Evolutionary conservation across 768 basidiomycete genomes (phyloP).

Genomic region (Boletus insuetus): DNA sequence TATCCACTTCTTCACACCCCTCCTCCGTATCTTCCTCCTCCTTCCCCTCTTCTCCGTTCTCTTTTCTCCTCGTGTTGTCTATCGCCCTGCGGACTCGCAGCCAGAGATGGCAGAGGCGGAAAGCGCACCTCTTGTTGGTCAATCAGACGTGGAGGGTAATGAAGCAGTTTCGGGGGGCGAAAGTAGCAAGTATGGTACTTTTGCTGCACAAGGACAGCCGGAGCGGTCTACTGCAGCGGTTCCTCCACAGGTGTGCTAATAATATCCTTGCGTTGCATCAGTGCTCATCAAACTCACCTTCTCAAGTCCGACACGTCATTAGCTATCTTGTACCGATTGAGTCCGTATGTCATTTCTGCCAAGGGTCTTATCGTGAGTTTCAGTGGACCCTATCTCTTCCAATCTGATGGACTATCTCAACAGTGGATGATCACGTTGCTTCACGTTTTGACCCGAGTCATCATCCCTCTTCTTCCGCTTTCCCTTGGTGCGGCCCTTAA

Average conservation of each 20-base stretch:
- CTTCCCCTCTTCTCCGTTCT: conserved; percentile 59
- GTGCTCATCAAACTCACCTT: neutral
- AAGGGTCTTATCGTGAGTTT: conserved; percentile 25
- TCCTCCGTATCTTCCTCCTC: conserved; percentile 64
- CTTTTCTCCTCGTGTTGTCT: conserved; percentile 61
- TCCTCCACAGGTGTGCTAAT: conserved; percentile 9
- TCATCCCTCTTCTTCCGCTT: conserved; percentile 71
- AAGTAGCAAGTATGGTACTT: conserved; percentile 75
- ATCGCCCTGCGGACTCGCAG: conserved; percentile 36
- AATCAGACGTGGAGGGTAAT: conserved; percentile 46
- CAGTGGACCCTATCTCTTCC: neutral
- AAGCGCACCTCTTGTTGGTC: conserved; percentile 28
- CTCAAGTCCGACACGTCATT: conserved; percentile 16
- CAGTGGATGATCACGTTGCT: conserved; percentile 68
- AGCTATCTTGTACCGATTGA: conserved; percentile 15
- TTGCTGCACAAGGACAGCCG: conserved; percentile 39
- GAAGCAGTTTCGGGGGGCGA: conserved; percentile 31
- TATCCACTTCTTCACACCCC: conserved; percentile 54
- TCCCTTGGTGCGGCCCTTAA: conserved; percentile 51
- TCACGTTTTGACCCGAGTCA: conserved; percentile 69
- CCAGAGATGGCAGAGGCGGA: conserved; percentile 16
- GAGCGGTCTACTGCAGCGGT: neutral
- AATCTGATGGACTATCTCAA: conserved; percentile 1
- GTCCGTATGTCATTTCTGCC: conserved; percentile 19
- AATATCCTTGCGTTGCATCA: neutral